A percentile compares a stretch with the other conserved stretches of the same genome.
These are phyloP conservation scores for Leishmania amazonensis DNA, from an alignment of 208 protist species.

Conservation along the genomic window DNA sequence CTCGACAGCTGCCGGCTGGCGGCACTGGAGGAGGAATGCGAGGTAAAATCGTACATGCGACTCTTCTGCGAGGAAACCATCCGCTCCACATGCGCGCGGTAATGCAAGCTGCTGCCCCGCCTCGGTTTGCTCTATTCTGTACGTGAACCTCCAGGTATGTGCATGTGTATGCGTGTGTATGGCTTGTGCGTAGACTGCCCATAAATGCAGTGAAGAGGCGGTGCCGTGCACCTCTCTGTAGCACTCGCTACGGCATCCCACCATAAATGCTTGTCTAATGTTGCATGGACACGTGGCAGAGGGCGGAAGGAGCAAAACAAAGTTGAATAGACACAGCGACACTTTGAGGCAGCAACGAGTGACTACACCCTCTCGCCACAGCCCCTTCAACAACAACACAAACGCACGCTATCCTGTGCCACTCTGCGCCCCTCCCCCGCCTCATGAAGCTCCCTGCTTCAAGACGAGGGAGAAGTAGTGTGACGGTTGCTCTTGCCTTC, in stretches of 20 bases:
- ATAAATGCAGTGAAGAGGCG: neutral
- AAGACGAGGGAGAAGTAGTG: neutral
- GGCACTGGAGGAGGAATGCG: slow-evolving; percentile 65
- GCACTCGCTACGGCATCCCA: neutral
- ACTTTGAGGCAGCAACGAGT: neutral
- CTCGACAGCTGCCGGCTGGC: slow-evolving; percentile 61
- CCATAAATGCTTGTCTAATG: neutral
- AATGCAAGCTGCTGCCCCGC: neutral
- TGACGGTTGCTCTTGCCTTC: neutral
- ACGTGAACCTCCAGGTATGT: neutral
- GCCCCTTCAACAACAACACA: neutral
- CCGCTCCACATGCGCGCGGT: slow-evolving; percentile 57
- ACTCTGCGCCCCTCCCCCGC: neutral
- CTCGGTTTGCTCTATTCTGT: neutral
- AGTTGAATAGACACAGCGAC: neutral
- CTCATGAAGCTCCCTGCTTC: neutral
- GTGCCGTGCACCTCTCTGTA: neutral
- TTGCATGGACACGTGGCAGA: neutral
- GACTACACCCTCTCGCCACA: neutral
- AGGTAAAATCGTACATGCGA: slow-evolving; percentile 59
- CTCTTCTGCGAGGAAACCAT: slow-evolving; percentile 81
- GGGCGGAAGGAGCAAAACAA: neutral
- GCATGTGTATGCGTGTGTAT: neutral
- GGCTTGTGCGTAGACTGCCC: neutral
- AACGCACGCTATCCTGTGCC: neutral